These are phyloP conservation scores for Leavenworthia alabamica DNA, from an alignment of 345 rosid species.

Conservation along the genomic window DNA sequence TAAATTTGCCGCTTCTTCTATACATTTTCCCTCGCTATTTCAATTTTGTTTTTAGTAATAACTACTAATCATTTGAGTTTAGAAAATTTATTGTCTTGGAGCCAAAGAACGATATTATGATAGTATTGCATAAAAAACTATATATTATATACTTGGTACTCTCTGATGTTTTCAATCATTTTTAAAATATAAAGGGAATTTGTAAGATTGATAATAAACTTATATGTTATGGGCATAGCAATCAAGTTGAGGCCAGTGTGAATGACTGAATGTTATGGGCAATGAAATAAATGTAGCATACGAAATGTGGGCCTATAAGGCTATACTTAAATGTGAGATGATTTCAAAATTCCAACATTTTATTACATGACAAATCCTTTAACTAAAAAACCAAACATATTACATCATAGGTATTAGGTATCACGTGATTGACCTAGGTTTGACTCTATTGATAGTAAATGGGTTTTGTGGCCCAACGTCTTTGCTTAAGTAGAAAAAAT, in stretches of 20 bases:
- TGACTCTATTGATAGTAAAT: neutral
- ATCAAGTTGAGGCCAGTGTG: neutral
- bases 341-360: neutral
- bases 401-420: neutral
- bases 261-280: neutral
- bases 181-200: neutral
- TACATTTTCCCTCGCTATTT: slow-evolving; percentile 12
- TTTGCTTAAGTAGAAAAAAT: neutral
- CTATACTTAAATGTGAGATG: neutral
- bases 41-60: neutral
- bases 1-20: slow-evolving; percentile 26
- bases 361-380: neutral
- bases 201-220: too few relatives aligned
- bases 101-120: neutral
- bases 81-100: neutral
- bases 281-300: neutral
- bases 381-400: too few relatives aligned
- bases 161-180: neutral
- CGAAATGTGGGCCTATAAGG: neutral
- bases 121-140: neutral
- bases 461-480: neutral
- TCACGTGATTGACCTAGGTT: slow-evolving; percentile 3
- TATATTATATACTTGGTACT: neutral
- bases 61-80: neutral
- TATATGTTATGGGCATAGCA: too few relatives aligned